A percentile compares a stretch with the other conserved stretches of the same genome.
phyloP scores from a whole-genome alignment of 1,284 basidiomycete genomes.

The Chondrostereum purpureum region DNA sequence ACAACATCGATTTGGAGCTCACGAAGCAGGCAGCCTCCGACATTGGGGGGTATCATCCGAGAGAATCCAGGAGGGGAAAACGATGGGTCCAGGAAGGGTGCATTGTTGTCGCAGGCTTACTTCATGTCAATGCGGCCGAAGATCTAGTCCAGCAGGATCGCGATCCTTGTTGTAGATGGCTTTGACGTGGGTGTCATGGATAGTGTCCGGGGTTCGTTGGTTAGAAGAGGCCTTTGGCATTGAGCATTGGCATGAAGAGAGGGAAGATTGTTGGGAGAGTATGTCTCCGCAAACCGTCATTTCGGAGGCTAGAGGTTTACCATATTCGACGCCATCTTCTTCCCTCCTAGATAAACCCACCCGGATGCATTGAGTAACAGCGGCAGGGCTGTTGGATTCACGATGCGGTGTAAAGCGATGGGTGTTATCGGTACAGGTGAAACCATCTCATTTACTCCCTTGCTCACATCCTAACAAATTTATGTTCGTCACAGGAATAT shows the following conservation, averaged over 20 bases:
- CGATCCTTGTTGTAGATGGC: conserved; percentile 68
- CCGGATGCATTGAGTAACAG: conserved; percentile 43
- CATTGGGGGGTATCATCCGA: conserved; percentile 54
- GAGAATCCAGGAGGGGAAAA: conserved; percentile 41
- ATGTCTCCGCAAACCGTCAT: conserved; percentile 56
- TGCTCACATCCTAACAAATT: neutral
- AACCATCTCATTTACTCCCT: conserved; percentile 13
- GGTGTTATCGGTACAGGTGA: conserved; percentile 68
- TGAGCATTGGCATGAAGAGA: conserved; percentile 64
- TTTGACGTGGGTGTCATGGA: conserved; percentile 57
- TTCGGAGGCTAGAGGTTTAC: conserved; percentile 75
- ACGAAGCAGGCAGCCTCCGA: conserved; percentile 59
- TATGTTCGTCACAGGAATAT: neutral
- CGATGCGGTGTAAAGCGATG: conserved; percentile 74
- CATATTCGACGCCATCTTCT: conserved; percentile 71
- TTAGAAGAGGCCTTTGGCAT: conserved; percentile 50
- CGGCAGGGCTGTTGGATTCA: conserved; percentile 62
- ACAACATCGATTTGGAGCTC: conserved; percentile 64
- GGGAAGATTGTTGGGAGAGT: conserved; percentile 40
- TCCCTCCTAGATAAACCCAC: conserved; percentile 58
- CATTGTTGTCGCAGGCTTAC: conserved; percentile 53
- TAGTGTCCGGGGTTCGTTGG: conserved; percentile 48
- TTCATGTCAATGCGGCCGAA: conserved; percentile 58
- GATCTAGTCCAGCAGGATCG: conserved; percentile 62
- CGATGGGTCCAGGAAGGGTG: conserved; percentile 46